A percentile compares a stretch with the other conserved stretches of the same genome.
Conservation (phyloP, 345 rosid species). For the Cardiospermum halicacabum region DNA sequence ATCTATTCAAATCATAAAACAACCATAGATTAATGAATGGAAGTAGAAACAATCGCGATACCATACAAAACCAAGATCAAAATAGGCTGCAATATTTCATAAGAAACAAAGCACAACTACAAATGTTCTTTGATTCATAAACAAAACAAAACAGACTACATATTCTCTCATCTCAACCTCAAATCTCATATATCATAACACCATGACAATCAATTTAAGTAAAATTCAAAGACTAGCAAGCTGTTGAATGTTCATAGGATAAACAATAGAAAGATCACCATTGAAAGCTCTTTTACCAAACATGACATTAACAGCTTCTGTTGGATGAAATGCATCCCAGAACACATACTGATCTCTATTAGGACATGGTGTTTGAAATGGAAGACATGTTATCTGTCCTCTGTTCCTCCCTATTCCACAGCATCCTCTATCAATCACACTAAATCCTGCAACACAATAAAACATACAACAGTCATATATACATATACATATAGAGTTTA, state of each 20-base stretch:
- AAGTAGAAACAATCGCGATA: background rate
- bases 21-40: background rate
- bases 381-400: conserved; percentile 93
- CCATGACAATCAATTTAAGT: background rate
- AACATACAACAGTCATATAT: background rate
- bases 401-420: conserved; percentile 87
- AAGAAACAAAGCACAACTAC: background rate
- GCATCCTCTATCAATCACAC: conserved; percentile 71
- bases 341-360: conserved; percentile 67
- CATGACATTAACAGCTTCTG: conserved; percentile 78
- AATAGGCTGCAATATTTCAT: background rate
- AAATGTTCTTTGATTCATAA: conserved; percentile 6
- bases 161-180: conserved; percentile 1
- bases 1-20: too few species aligned
- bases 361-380: conserved; percentile 79
- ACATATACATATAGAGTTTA: background rate
- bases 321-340: conserved; percentile 99
- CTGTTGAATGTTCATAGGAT: conserved; percentile 73
- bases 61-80: conserved; percentile 1
- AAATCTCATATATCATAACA: too few species aligned
- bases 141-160: background rate
- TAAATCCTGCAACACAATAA: conserved; percentile 42
- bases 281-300: conserved; percentile 68
- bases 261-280: conserved; percentile 53
- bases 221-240: conserved; percentile 44